Evolutionary conservation across 1,139 yeast genomes (phyloP).

Genomic region (Suhomyces wounanorum): DNA sequence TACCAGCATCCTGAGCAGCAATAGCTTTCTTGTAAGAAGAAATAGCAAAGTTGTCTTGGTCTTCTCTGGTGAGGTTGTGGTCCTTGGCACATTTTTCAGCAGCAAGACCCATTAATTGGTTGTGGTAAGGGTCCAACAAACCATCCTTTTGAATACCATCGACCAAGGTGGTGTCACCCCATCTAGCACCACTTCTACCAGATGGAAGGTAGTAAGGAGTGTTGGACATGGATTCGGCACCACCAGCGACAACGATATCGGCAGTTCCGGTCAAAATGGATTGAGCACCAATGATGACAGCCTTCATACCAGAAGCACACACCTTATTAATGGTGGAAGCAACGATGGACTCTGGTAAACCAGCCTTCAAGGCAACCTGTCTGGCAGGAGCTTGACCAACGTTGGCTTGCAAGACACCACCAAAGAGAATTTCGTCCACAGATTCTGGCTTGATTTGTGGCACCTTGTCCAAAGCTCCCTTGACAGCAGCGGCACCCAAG

Average conservation of each 20-base stretch:
- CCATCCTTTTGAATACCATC: slow-evolving; percentile 95
- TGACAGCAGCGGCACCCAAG: slow-evolving; percentile 90
- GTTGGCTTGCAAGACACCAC: slow-evolving; percentile 90
- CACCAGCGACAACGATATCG: slow-evolving; percentile 93
- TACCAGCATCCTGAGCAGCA: slow-evolving; percentile 74
- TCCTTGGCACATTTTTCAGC: slow-evolving; percentile 94
- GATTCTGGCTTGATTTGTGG: slow-evolving; percentile 76
- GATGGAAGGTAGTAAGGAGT: slow-evolving; percentile 89
- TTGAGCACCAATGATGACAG: slow-evolving; percentile 88
- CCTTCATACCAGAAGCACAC: slow-evolving; percentile 95
- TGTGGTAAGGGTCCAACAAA: slow-evolving; percentile 83
- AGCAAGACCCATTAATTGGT: slow-evolving; percentile 89
- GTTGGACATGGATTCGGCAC: slow-evolving; percentile 97
- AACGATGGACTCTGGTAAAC: slow-evolving; percentile 72
- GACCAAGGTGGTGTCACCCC: slow-evolving; percentile 73
- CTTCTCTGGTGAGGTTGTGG: slow-evolving; percentile 62
- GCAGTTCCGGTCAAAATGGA: slow-evolving; percentile 86
- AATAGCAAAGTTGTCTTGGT: slow-evolving; percentile 72
- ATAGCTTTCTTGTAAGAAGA: slow-evolving; percentile 76
- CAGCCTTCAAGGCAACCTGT: slow-evolving; percentile 92
- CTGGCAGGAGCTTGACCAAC: slow-evolving; percentile 98
- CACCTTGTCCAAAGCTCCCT: slow-evolving; percentile 80
- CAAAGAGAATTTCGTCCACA: slow-evolving; percentile 90
- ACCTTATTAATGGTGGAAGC: slow-evolving; percentile 95
- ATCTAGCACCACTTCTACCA: slow-evolving; percentile 86